These are phyloP conservation scores for Citrus hindsii DNA, from an alignment of 345 rosid species.

Conservation along the genomic window DNA sequence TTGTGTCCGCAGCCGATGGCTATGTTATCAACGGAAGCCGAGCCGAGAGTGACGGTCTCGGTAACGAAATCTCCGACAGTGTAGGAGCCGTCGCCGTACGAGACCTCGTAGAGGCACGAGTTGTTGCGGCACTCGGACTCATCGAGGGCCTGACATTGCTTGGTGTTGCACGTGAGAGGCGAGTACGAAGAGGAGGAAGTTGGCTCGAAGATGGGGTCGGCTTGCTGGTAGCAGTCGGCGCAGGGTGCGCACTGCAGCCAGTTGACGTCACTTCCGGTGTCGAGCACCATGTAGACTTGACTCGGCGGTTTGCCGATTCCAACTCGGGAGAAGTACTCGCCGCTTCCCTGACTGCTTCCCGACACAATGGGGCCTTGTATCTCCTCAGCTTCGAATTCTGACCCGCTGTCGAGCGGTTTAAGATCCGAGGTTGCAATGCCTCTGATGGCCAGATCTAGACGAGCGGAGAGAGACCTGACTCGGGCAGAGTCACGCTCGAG, in stretches of 20 bases:
- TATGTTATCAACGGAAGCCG: constrained; percentile 46
- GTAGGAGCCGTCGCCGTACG: constrained; percentile 90
- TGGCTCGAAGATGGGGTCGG: constrained; percentile 86
- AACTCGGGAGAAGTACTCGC: constrained; percentile 87
- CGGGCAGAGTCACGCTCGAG: constrained; percentile 74
- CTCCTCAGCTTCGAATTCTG: constrained; percentile 30
- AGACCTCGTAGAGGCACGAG: constrained; percentile 76
- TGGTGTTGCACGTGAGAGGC: constrained; percentile 57
- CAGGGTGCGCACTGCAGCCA: constrained; percentile 94
- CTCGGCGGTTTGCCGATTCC: constrained; percentile 80
- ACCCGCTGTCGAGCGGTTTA: constrained; percentile 29
- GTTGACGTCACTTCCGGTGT: constrained; percentile 88
- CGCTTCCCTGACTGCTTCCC: constrained; percentile 84
- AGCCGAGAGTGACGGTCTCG: constrained; percentile 68
- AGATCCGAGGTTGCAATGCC: constrained; percentile 47
- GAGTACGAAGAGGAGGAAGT: constrained; percentile 58
- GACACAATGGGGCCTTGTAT: constrained; percentile 60
- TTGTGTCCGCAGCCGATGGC: constrained; percentile 90
- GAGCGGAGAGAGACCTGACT: constrained; percentile 47
- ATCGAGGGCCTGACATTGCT: constrained; percentile 65
- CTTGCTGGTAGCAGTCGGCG: constrained; percentile 80
- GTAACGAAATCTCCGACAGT: constrained; percentile 83
- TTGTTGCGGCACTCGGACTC: constrained; percentile 59
- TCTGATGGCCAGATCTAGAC: constrained; percentile 48
- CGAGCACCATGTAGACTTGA: constrained; percentile 68